A percentile compares a stretch with the other conserved stretches of the same genome.
Evolutionary conservation across 805 yeast species (phyloP).

Genomic region (fission yeast (Schizosaccharomyces pombe)): DNA sequence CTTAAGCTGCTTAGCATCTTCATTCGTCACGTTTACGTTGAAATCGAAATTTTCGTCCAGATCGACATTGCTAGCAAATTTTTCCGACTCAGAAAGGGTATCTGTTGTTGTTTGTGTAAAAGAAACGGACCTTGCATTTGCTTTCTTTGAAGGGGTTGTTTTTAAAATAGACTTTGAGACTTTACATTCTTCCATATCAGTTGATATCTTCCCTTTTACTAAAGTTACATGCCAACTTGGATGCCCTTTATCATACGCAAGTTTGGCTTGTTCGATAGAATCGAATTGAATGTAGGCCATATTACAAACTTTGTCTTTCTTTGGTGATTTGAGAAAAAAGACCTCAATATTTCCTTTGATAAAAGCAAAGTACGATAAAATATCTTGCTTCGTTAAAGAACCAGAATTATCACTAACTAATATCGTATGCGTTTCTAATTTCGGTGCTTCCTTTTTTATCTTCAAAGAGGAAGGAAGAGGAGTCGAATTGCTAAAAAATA

Average conservation of each 20-base stretch:
- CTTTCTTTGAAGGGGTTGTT: no score
- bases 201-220: constrained; percentile 4
- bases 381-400: not conserved
- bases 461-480: not conserved
- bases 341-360: not conserved
- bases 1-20: not conserved
- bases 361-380: not conserved
- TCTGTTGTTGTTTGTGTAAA: not conserved
- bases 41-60: not conserved
- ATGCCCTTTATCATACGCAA: not conserved
- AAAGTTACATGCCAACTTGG: not conserved
- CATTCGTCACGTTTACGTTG: not conserved
- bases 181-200: no score
- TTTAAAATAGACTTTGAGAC: no score
- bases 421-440: not conserved
- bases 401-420: not conserved
- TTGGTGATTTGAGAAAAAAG: not conserved
- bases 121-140: no score
- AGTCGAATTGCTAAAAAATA: not conserved
- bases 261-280: not conserved
- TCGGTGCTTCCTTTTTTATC: not conserved
- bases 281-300: not conserved
- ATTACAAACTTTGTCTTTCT: not conserved
- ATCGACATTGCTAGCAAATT: not conserved
- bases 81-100: not conserved